Percentiles rank a stretch among this genome's conserved stretches.
phyloP scores from a whole-genome alignment of 495 filamentous ascomycete genomes.

The Penicillium angulare region DNA sequence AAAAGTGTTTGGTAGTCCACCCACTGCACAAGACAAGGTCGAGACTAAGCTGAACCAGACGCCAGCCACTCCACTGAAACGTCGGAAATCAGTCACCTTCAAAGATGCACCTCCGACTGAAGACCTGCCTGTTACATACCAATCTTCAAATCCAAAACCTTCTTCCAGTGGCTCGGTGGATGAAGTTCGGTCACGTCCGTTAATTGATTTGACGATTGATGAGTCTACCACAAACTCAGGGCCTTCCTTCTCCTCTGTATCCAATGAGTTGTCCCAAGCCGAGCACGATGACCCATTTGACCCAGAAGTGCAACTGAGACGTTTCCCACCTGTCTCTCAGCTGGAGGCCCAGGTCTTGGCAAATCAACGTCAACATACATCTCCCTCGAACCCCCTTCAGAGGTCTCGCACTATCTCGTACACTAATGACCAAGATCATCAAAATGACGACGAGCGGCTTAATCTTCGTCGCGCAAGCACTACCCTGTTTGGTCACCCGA shows the following conservation, averaged over 20 bases:
- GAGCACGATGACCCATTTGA: too few relatives aligned
- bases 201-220: slow-evolving; percentile 21
- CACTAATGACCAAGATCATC: neutral
- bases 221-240: slow-evolving; percentile 4
- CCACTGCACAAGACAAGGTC: neutral
- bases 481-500: slow-evolving; percentile 11
- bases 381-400: neutral
- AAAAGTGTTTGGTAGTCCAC: too few relatives aligned
- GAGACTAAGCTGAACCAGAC: neutral
- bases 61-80: slow-evolving; percentile 2
- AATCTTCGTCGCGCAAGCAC: slow-evolving; percentile 28
- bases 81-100: slow-evolving; percentile 22
- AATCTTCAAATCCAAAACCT: neutral
- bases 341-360: slow-evolving; percentile 40
- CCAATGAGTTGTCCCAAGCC: too few relatives aligned
- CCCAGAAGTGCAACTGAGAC: slow-evolving; percentile 27
- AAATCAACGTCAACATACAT: slow-evolving; percentile 15
- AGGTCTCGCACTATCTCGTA: slow-evolving; percentile 2
- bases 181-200: slow-evolving; percentile 1
- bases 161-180: neutral
- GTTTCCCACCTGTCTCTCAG: slow-evolving; percentile 47
- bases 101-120: slow-evolving; percentile 1
- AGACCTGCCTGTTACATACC: neutral
- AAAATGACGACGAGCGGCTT: neutral
- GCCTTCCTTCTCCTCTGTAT: neutral